These are phyloP conservation scores for Davidsoniella eucalypti DNA, from an alignment of 2,329 filamentous ascomycete species.

Conservation along the genomic window DNA sequence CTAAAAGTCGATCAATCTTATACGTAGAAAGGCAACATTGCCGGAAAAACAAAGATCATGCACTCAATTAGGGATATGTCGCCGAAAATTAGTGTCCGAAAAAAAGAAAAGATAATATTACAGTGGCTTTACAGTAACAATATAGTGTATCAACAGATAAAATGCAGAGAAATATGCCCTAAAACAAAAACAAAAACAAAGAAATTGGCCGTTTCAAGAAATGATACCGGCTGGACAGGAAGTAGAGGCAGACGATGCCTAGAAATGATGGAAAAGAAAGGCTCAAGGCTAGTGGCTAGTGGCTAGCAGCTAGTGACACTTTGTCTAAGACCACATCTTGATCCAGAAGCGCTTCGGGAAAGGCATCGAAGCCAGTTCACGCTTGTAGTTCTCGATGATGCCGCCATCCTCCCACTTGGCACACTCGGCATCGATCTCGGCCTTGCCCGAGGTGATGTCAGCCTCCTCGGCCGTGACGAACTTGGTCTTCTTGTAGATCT, in stretches of 20 bases:
- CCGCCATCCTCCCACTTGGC: slow-evolving; percentile 28
- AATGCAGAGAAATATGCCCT: no score
- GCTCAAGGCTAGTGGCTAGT: neutral
- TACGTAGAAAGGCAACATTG: neutral
- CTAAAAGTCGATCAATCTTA: no score
- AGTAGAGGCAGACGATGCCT: no score
- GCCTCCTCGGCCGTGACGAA: slow-evolving; percentile 37
- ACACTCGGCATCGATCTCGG: slow-evolving; percentile 45
- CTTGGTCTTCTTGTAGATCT: slow-evolving; percentile 45
- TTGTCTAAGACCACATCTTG: slow-evolving; percentile 21
- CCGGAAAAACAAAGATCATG: neutral
- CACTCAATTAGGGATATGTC: no score
- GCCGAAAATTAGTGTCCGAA: no score
- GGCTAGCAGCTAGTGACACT: neutral
- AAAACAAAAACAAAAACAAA: no score
- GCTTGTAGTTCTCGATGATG: slow-evolving; percentile 28
- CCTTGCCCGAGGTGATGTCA: slow-evolving; percentile 45
- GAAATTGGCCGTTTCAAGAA: no score
- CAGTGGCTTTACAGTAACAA: no score
- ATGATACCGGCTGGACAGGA: no score
- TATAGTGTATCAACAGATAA: no score
- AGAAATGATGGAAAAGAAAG: neutral
- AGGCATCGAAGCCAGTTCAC: slow-evolving; percentile 22
- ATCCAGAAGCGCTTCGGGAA: slow-evolving; percentile 23
- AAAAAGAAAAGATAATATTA: no score